These are phyloP conservation scores for Tuber borchii DNA, from an alignment of 495 filamentous ascomycete species.

Conservation along the genomic window DNA sequence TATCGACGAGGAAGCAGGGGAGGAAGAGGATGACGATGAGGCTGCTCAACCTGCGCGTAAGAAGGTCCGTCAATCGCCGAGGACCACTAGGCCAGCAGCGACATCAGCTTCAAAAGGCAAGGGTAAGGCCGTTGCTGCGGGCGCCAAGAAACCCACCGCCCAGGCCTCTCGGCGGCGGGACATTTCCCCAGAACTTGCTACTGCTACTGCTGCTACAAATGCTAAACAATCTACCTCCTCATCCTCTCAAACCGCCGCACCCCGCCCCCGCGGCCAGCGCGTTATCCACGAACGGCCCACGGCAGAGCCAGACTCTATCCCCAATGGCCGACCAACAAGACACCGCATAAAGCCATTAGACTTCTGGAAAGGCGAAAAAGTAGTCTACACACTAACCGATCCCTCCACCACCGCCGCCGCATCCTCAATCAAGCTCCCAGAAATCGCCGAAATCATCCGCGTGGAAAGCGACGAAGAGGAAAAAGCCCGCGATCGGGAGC, in stretches of 20 bases:
- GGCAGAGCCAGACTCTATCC: constrained; percentile 44
- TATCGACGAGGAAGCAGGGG: constrained; percentile 20
- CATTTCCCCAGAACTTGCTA: constrained; percentile 5
- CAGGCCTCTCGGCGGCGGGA: not conserved
- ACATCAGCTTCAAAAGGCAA: constrained; percentile 24
- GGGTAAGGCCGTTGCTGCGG: constrained; percentile 38
- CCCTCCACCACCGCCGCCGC: constrained; percentile 36
- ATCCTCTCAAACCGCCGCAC: constrained; percentile 5
- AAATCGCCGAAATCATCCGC: constrained; percentile 68
- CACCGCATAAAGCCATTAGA: constrained; percentile 66
- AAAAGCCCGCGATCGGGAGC: constrained; percentile 50
- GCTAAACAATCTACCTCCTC: constrained; percentile 7
- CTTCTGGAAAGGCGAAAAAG: constrained; percentile 77
- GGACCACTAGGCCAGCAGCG: constrained; percentile 15
- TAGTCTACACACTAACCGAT: constrained; percentile 52
- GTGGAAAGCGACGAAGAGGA: constrained; percentile 50
- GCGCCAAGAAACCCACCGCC: constrained; percentile 10
- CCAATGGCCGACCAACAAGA: constrained; percentile 49
- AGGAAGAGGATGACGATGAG: constrained; percentile 12
- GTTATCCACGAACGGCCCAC: constrained; percentile 27
- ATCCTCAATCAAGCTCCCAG: constrained; percentile 46
- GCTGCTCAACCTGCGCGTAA: constrained; percentile 15
- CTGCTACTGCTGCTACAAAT: not conserved
- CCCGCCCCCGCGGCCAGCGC: constrained; percentile 23
- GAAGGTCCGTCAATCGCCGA: constrained; percentile 18